Conservation (phyloP, 2,329 filamentous ascomycete species). For the Stagonosporopsis vannaccii region DNA sequence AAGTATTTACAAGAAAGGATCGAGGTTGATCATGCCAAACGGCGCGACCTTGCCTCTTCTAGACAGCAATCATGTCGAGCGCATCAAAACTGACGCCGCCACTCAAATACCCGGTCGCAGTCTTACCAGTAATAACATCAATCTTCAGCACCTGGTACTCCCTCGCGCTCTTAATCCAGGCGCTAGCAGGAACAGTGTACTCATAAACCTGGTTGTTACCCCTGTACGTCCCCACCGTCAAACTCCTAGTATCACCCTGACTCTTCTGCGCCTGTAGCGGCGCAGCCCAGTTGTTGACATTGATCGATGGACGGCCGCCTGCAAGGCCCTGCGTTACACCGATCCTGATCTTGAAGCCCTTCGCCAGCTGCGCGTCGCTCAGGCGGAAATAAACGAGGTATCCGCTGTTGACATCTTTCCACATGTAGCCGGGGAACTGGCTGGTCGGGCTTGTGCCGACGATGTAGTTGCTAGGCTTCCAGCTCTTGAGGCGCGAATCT, state of each 20-base stretch:
- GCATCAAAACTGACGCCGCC: slow-evolving; percentile 32
- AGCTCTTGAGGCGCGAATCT: slow-evolving; percentile 41
- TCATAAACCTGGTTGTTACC: slow-evolving; percentile 35
- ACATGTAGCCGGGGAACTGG: slow-evolving; percentile 53
- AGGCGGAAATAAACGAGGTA: slow-evolving; percentile 52
- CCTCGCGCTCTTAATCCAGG: slow-evolving; percentile 26
- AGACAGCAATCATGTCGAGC: slow-evolving; percentile 24
- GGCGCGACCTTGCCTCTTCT: background rate
- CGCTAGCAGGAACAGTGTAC: slow-evolving; percentile 31
- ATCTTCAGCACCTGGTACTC: slow-evolving; percentile 32
- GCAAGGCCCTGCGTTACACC: slow-evolving; percentile 32
- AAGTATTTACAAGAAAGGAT: background rate
- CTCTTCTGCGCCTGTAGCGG: slow-evolving; percentile 25
- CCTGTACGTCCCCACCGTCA: slow-evolving; percentile 35
- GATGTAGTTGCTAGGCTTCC: slow-evolving; percentile 30
- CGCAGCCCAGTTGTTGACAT: slow-evolving; percentile 26
- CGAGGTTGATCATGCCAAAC: background rate
- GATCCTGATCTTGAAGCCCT: slow-evolving; percentile 28
- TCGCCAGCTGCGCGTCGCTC: slow-evolving; percentile 29
- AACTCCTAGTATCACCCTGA: slow-evolving; percentile 28
- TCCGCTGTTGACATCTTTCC: slow-evolving; percentile 53
- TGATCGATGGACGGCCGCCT: slow-evolving; percentile 27
- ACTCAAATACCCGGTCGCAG: slow-evolving; percentile 28
- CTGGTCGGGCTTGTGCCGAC: slow-evolving; percentile 22
- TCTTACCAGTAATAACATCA: slow-evolving; percentile 31